Evolutionary conservation across 495 filamentous ascomycete genomes (phyloP), one percentile per base, ranked within the genome.

Genomic region (Oidiodendron maius): DNA sequence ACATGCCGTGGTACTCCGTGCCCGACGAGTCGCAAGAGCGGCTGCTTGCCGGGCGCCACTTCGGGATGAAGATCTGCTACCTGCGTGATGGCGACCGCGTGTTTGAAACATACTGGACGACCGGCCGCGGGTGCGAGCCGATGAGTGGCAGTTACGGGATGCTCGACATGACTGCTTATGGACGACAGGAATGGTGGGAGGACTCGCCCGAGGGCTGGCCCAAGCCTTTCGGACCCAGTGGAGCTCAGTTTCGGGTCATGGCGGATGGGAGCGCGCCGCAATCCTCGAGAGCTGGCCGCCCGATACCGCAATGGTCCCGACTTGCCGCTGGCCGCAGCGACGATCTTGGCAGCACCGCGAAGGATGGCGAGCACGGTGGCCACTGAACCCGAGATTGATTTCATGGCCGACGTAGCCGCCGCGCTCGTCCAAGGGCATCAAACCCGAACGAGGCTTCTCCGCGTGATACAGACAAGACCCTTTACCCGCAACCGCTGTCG

Each of bases 1-100:
- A 53, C 3, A 51, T 51, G 47, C 47, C 50, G 2, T 53, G 50
- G 50, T 53, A 53, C 45, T 42, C 47, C n/a, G n/a, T n/a, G n/a
- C n/a, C n/a, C n/a, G n/a, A n/a, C n/a, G n/a, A n/a, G n/a, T n/a
- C n/a, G n/a, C n/a, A n/a, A n/a, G n/a, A n/a, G n/a, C n/a, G n/a
- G n/a, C n/a, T n/a, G n/a, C n/a, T n/a, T n/a, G n/a, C 28, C 15
- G 21, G 36, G 12, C 28, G 28, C 18, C 21, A 42, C 50, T 51
- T 51, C 21, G 50, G 50, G 11, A 51, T 51, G 47, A 51, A 51
- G 32, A 32, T 40, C n/a, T 51, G 47, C 50, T 53, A 53, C 23
- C 34, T 53, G 16, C 47, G 50, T 28, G 46, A 49, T 15, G 30
- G 34, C 18, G 40, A 51, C 28, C 50, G 50, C 30, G 50, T 53